Conservation (phyloP, 129 eudicot genomes). For the Arctium lappa region DNA sequence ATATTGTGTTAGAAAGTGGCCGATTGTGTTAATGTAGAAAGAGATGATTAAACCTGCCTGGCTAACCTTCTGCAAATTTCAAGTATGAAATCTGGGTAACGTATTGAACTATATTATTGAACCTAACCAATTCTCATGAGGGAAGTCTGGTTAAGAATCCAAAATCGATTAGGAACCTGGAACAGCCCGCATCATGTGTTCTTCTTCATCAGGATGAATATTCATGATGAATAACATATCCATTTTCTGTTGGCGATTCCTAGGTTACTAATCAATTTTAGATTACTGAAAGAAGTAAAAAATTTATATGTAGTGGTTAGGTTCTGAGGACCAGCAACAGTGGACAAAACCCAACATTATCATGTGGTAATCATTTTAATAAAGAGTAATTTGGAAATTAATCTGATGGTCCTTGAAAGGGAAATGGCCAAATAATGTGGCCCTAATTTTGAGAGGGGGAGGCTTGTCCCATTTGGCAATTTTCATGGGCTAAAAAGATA, state of each 20-base stretch:
- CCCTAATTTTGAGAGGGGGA: not conserved
- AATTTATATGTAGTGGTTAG: not conserved
- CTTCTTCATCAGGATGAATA: no score
- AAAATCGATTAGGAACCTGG: no score
- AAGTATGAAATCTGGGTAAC: no score
- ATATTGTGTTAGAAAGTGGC: not conserved
- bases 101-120: not conserved
- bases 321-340: not conserved
- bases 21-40: not conserved
- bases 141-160: no score
- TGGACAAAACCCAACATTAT: not conserved
- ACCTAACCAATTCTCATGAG: not conserved
- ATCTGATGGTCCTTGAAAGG: conserved; percentile 7
- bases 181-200: no score
- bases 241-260: no score
- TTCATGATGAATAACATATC: no score
- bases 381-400: not conserved
- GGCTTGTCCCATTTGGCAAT: conserved; percentile 11
- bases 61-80: no score
- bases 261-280: no score
- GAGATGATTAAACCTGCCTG: not conserved
- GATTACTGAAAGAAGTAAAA: not conserved
- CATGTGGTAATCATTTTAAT: conserved; percentile 15
- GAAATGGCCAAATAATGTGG: conserved; percentile 10
- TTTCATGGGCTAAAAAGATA: not conserved